Conservation (phyloP, 805 yeast genomes). For the Pichia pseudocactophila region DNA sequence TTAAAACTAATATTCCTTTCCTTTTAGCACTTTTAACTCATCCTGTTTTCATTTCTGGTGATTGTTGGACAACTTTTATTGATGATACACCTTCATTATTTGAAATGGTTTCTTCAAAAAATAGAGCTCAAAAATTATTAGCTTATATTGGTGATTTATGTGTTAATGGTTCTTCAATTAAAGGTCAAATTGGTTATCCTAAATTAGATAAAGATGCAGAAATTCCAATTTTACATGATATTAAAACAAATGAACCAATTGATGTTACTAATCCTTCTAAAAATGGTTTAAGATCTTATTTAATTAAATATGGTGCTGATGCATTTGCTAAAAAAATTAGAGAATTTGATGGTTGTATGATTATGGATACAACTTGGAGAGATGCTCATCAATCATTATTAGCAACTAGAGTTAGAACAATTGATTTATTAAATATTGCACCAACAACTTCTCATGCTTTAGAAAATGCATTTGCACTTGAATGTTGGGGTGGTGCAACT, state of each 20-base stretch:
- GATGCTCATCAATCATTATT: conserved; percentile 97
- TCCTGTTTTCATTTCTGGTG: conserved; percentile 75
- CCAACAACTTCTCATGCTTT: conserved; percentile 88
- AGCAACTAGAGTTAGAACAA: conserved; percentile 95
- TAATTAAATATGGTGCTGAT: conserved; percentile 79
- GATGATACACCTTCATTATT: conserved; percentile 96
- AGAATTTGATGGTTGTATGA: conserved; percentile 70
- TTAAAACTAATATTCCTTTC: conserved; percentile 96
- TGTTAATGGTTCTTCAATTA: conserved; percentile 92
- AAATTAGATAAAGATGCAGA: conserved; percentile 68
- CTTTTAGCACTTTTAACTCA: conserved; percentile 84
- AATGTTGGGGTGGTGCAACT: conserved; percentile 99
- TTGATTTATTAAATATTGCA: conserved; percentile 86
- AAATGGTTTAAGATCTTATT: conserved; percentile 87
- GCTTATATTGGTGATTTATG: conserved; percentile 87
- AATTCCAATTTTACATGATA: conserved; percentile 63
- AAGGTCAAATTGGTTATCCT: conserved; percentile 92
- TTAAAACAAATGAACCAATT: conserved; percentile 49
- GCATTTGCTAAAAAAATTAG: conserved; percentile 86
- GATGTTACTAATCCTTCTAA: conserved; percentile 47
- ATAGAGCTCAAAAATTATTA: conserved; percentile 92
- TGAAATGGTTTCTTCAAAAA: conserved; percentile 89
- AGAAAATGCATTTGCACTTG: conserved; percentile 86
- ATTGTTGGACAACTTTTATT: conserved; percentile 97
- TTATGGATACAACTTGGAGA: conserved; percentile 99